These are phyloP conservation scores for Plasmodium sp. DNA, from an alignment of 169 alveolate genomes.

Conservation along the genomic window DNA sequence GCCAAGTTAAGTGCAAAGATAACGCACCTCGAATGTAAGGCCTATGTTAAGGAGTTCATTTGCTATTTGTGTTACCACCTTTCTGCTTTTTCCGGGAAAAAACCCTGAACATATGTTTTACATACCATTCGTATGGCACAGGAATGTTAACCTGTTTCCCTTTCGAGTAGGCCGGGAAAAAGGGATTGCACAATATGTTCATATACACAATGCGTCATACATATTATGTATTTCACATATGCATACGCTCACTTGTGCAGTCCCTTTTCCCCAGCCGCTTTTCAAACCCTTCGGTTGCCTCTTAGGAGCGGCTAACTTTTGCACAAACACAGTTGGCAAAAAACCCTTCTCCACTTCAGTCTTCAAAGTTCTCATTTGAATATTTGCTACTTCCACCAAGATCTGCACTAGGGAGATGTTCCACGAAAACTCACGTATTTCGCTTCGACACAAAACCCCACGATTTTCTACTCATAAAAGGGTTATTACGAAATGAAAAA, in stretches of 20 bases:
- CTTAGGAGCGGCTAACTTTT: conserved; percentile 94
- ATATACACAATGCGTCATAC: neutral
- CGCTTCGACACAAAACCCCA: conserved; percentile 90
- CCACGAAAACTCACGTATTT: conserved; percentile 92
- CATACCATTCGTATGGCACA: conserved; percentile 79
- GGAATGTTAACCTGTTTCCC: conserved; percentile 92
- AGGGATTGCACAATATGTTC: neutral
- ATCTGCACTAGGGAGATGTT: conserved; percentile 94
- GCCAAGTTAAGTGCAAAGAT: conserved; percentile 91
- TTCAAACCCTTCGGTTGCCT: conserved; percentile 85
- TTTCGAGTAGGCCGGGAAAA: conserved; percentile 78
- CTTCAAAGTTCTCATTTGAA: conserved; percentile 94
- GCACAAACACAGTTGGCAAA: conserved; percentile 92
- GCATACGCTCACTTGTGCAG: conserved; percentile 2
- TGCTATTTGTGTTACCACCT: conserved; percentile 62
- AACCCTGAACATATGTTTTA: neutral
- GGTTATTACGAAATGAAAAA: conserved; percentile 77
- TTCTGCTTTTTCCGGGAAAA: conserved; percentile 83
- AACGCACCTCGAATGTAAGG: conserved; percentile 92
- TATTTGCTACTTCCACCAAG: conserved; percentile 95
- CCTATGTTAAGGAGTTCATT: conserved; percentile 91
- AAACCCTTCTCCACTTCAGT: conserved; percentile 96
- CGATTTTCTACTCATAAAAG: conserved; percentile 94
- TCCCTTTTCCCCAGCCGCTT: conserved; percentile 44
- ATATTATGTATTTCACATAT: neutral